These are phyloP conservation scores for Carex myosuroides DNA, from an alignment of 176 grass and related monocot species.

Conservation along the genomic window DNA sequence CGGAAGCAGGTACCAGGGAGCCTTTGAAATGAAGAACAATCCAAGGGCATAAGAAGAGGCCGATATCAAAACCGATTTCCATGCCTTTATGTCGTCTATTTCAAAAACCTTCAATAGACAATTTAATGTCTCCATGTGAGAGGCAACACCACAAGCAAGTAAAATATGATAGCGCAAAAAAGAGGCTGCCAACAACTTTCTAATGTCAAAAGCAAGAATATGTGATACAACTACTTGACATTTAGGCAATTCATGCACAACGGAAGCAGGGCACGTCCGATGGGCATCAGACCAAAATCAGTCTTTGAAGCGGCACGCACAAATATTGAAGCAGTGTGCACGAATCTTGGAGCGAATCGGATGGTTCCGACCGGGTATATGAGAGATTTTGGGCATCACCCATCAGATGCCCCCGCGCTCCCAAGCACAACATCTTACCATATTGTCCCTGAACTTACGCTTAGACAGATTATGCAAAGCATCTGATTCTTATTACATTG, in stretches of 20 bases:
- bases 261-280: no score
- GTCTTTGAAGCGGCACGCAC: no score
- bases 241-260: not conserved
- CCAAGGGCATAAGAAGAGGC: constrained; percentile 73
- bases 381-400: no score
- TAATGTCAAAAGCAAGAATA: not conserved
- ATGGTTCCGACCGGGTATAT: no score
- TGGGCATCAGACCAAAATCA: no score
- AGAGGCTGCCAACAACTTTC: not conserved
- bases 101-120: constrained; percentile 69
- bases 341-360: no score
- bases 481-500: not conserved
- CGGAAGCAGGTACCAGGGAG: constrained; percentile 90
- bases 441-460: not conserved
- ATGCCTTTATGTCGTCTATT: constrained; percentile 71
- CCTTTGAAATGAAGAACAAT: constrained; percentile 70
- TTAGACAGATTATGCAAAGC: not conserved
- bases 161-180: not conserved
- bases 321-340: no score
- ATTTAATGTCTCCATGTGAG: constrained; percentile 11
- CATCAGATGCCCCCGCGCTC: no score
- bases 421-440: not conserved
- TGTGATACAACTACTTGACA: not conserved
- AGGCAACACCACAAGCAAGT: constrained; percentile 1
- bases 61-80: constrained; percentile 85